A percentile compares a stretch with the other conserved stretches of the same genome.
These are phyloP conservation scores for Venturia oleaginea DNA, from an alignment of 2,329 filamentous ascomycete species.

Conservation along the genomic window DNA sequence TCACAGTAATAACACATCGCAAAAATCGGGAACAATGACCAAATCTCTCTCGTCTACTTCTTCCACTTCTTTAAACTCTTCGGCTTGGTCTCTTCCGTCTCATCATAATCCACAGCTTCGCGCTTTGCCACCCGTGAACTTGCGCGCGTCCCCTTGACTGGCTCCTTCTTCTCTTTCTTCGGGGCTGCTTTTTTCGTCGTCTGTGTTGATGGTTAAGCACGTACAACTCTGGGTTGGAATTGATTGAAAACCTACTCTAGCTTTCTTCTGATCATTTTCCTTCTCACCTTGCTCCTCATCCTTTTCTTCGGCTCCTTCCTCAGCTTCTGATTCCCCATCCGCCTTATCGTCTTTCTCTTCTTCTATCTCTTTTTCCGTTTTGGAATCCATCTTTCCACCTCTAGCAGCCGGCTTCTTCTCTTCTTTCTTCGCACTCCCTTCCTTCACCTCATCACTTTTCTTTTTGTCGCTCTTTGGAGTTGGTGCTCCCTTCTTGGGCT, in stretches of 20 bases:
- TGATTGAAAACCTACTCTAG: not conserved
- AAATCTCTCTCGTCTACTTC: too few species aligned
- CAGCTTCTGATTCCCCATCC: not conserved
- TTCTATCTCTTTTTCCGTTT: slow-evolving; percentile 9
- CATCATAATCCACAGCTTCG: slow-evolving; percentile 17
- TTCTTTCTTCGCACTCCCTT: slow-evolving; percentile 13
- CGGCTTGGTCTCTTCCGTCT: slow-evolving; percentile 19
- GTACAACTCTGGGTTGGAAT: too few species aligned
- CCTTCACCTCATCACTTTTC: slow-evolving; percentile 19
- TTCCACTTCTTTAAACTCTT: slow-evolving; percentile 13
- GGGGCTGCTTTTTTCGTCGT: not conserved
- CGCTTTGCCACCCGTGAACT: slow-evolving; percentile 20
- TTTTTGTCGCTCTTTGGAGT: slow-evolving; percentile 19
- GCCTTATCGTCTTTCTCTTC: slow-evolving; percentile 3
- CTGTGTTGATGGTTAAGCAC: not conserved
- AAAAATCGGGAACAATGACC: too few species aligned
- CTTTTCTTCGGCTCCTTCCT: not conserved
- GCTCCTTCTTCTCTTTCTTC: slow-evolving; percentile 8
- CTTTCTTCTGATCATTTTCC: not conserved
- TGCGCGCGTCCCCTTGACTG: slow-evolving; percentile 17
- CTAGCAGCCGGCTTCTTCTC: slow-evolving; percentile 27
- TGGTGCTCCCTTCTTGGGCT: slow-evolving; percentile 34
- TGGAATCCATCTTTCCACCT: slow-evolving; percentile 11
- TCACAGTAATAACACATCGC: not conserved
- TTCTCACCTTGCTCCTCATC: not conserved